Conservation (phyloP, 805 yeast genomes). For the Wickerhamomyces silvicola region DNA sequence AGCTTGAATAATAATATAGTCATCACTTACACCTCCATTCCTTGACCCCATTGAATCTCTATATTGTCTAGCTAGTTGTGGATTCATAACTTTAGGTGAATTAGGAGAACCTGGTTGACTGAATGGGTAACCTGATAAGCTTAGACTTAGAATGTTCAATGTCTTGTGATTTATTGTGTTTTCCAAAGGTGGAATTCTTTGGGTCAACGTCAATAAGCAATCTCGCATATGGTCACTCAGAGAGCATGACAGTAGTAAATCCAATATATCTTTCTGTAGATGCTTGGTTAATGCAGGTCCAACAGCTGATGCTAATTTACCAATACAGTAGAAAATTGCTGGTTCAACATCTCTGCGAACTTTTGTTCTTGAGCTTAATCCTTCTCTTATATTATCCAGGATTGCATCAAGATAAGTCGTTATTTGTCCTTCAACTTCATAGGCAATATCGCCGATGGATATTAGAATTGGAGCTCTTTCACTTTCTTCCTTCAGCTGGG, state of each 20-base stretch:
- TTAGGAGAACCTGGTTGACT: conserved; percentile 84
- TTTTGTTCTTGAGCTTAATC: conserved; percentile 46
- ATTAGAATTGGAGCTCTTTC: conserved; percentile 73
- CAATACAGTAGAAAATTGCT: conserved; percentile 82
- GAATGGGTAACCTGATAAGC: conserved; percentile 75
- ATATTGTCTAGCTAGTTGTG: conserved; percentile 66
- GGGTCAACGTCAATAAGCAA: conserved; percentile 60
- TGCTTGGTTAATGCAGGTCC: conserved; percentile 93
- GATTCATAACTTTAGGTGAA: conserved; percentile 41
- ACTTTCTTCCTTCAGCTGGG: conserved; percentile 67
- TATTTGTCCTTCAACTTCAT: conserved; percentile 70
- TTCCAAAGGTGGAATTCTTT: conserved; percentile 74
- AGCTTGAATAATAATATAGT: conserved; percentile 63
- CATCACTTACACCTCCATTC: conserved; percentile 52
- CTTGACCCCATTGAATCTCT: conserved; percentile 66
- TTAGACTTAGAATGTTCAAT: conserved; percentile 63
- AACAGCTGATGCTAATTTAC: conserved; percentile 79
- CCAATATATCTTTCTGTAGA: conserved; percentile 73
- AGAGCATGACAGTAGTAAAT: conserved; percentile 74
- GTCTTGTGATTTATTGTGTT: conserved; percentile 65
- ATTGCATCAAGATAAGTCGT: conserved; percentile 85
- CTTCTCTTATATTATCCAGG: conserved; percentile 77
- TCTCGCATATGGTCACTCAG: conserved; percentile 78
- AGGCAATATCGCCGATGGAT: conserved; percentile 80
- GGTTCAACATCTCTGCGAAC: conserved; percentile 70